Percentiles rank a stretch among this genome's conserved stretches.
These are phyloP conservation scores for Ceratobasidium sp. DNA, from an alignment of 1,284 basidiomycete genomes.

Conservation along the genomic window DNA sequence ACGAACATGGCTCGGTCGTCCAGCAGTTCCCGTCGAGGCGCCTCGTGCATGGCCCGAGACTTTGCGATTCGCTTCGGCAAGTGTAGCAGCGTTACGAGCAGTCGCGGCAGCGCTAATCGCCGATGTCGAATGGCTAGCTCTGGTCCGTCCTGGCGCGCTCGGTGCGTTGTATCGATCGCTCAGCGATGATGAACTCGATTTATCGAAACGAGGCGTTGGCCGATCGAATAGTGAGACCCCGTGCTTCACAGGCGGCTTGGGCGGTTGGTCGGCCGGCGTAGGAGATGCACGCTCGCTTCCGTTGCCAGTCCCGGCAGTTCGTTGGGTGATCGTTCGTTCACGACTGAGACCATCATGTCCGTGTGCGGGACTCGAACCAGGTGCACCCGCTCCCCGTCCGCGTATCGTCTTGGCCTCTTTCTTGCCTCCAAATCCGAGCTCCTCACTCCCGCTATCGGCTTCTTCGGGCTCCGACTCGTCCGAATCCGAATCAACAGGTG, in stretches of 20 bases:
- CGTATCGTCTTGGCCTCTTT: background rate
- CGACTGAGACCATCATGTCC: constrained; percentile 9
- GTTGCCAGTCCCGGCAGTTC: constrained; percentile 8
- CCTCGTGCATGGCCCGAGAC: background rate
- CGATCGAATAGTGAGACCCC: constrained; percentile 32
- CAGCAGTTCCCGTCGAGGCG: background rate
- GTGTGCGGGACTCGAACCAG: background rate
- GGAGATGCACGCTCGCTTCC: background rate
- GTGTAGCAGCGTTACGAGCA: constrained; percentile 19
- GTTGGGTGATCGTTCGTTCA: constrained; percentile 32
- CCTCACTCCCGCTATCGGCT: constrained; percentile 25
- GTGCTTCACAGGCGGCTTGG: background rate
- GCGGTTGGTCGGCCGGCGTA: background rate
- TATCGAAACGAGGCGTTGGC: background rate
- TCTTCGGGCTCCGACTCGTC: constrained; percentile 34
- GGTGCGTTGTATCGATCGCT: background rate
- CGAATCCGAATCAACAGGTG: constrained; percentile 27
- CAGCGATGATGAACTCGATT: constrained; percentile 5
- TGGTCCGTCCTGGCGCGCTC: background rate
- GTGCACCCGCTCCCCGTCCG: background rate
- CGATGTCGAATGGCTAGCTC: constrained; percentile 32
- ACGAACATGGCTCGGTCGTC: constrained; percentile 14
- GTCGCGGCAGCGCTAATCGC: constrained; percentile 33
- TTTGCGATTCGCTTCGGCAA: constrained; percentile 23
- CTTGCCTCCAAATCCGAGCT: background rate